phyloP scores from a whole-genome alignment of 176 grass and related monocot genomes.

The Echinochloa phyllopogon region DNA sequence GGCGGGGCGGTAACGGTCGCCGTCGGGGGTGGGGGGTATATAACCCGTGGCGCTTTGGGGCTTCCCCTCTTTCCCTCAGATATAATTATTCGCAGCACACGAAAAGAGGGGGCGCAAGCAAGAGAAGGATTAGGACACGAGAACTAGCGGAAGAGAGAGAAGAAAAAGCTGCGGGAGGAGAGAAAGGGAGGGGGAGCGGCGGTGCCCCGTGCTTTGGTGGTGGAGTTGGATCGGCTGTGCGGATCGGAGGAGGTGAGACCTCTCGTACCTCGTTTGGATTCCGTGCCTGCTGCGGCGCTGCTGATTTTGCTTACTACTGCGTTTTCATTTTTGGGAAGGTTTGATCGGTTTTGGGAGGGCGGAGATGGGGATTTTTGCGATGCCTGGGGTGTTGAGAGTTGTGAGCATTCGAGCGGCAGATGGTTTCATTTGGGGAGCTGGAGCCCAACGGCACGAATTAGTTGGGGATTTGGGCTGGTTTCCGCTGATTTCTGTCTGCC shows the following conservation, averaged over 20 bases:
- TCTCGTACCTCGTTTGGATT: constrained; percentile 2
- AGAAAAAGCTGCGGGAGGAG: constrained; percentile 9
- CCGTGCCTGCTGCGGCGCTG: neutral
- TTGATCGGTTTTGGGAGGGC: constrained; percentile 7
- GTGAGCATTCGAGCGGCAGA: neutral
- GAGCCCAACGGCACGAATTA: neutral
- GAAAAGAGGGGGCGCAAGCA: constrained; percentile 3
- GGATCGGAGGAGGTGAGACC: constrained; percentile 61
- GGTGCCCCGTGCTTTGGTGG: neutral
- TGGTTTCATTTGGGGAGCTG: neutral
- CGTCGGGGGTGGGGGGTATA: constrained; percentile 32
- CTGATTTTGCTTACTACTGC: neutral
- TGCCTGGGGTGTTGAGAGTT: neutral
- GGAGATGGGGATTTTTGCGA: neutral
- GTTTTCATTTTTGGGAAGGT: neutral
- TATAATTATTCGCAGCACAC: constrained; percentile 48
- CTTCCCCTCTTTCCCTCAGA: neutral
- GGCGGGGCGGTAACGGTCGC: constrained; percentile 24
- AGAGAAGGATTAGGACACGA: constrained; percentile 50
- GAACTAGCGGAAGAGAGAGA: constrained; percentile 23
- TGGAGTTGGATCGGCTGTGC: constrained; percentile 40
- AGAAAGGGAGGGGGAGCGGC: constrained; percentile 1
- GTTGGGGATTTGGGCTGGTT: constrained; percentile 11
- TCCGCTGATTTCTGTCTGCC: constrained; percentile 25
- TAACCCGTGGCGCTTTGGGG: constrained; percentile 30